Conservation (phyloP, 1,284 basidiomycete genomes). For the Apiotrichum siamense region DNA sequence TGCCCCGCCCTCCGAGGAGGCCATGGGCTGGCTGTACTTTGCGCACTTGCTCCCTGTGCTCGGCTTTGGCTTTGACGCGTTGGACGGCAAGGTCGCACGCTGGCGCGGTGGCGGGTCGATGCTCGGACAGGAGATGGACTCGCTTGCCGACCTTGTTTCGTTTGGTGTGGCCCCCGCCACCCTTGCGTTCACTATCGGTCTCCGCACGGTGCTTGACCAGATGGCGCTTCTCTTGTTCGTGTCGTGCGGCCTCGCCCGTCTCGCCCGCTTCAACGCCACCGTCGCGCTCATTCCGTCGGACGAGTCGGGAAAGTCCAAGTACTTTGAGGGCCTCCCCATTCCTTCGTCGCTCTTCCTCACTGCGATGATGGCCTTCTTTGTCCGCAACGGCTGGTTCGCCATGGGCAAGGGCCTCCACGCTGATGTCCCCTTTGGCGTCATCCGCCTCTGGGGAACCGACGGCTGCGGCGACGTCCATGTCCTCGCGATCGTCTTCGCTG, state of each 20-base stretch:
- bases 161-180: constrained; percentile 96
- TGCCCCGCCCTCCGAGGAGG: constrained; percentile 31
- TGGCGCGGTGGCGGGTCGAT: constrained; percentile 94
- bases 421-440: constrained; percentile 62
- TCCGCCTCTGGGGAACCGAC: constrained; percentile 63
- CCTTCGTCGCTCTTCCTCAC: constrained; percentile 84
- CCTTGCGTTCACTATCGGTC: constrained; percentile 82
- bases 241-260: constrained; percentile 89
- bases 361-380: constrained; percentile 72
- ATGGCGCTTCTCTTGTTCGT: constrained; percentile 83
- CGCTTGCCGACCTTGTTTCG: constrained; percentile 91
- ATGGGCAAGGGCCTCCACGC: constrained; percentile 16
- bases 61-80: constrained; percentile 96
- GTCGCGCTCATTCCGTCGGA: constrained; percentile 92
- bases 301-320: constrained; percentile 75
- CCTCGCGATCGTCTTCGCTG: constrained; percentile 63
- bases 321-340: constrained; percentile 97
- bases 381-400: constrained; percentile 73
- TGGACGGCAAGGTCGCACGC: constrained; percentile 95
- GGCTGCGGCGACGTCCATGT: constrained; percentile 75
- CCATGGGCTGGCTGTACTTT: constrained; percentile 58
- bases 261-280: constrained; percentile 97
- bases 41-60: constrained; percentile 84
- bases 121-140: constrained; percentile 98
- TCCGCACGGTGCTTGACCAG: constrained; percentile 83